These are phyloP conservation scores for Linum lewisii DNA, from an alignment of 345 rosid species.

Conservation along the genomic window DNA sequence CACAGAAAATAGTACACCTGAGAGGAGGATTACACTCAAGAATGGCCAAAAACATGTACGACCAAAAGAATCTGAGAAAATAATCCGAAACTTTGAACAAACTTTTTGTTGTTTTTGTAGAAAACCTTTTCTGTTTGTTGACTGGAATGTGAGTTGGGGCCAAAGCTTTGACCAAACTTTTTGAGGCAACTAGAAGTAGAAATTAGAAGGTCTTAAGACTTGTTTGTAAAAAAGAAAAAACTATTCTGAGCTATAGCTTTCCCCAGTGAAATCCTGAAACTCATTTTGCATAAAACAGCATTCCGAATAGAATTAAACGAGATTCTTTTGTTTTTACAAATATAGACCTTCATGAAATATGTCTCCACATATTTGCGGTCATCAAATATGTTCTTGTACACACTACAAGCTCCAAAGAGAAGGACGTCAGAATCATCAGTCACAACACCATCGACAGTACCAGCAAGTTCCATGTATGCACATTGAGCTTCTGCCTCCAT, in stretches of 20 bases:
- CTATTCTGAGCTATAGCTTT: too few relatives aligned
- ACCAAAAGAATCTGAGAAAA: background rate
- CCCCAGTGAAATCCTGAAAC: background rate
- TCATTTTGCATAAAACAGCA: background rate
- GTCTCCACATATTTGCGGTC: conserved; percentile 97
- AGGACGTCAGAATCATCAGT: conserved; percentile 96
- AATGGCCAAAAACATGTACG: background rate
- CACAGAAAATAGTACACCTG: background rate
- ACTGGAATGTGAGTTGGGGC: too few relatives aligned
- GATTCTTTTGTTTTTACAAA: conserved; percentile 3
- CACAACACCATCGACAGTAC: conserved; percentile 91
- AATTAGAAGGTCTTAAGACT: too few relatives aligned
- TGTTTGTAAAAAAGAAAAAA: too few relatives aligned
- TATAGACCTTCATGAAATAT: conserved; percentile 73
- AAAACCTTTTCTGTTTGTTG: too few relatives aligned
- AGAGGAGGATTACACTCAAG: background rate
- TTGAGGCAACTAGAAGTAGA: too few relatives aligned
- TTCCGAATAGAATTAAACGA: background rate
- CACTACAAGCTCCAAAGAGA: conserved; percentile 81
- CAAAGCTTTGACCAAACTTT: too few relatives aligned
- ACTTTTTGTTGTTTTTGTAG: too few relatives aligned
- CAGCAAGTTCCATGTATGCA: conserved; percentile 74
- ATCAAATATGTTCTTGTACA: conserved; percentile 93
- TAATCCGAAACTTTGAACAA: background rate
- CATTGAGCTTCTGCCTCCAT: conserved; percentile 99